phyloP scores from a whole-genome alignment of 148 eudicot species.

The Camellia sinensis region DNA sequence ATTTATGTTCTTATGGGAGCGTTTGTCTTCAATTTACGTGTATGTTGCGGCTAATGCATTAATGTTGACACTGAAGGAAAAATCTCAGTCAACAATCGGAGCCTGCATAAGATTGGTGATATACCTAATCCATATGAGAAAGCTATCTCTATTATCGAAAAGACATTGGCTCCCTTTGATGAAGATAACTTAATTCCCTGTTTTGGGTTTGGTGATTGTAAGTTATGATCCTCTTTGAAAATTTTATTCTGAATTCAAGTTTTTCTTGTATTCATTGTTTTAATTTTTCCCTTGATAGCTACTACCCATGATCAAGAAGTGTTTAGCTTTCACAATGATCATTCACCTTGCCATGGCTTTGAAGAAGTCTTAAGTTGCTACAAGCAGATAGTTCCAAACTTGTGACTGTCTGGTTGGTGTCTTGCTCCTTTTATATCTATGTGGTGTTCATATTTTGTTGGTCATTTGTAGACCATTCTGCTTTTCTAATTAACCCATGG shows the following conservation, averaged over 20 bases:
- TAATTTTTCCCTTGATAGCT: conserved; percentile 15
- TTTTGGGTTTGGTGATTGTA: conserved; percentile 53
- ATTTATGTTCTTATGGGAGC: neutral
- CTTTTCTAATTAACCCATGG: neutral
- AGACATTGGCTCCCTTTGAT: conserved; percentile 45
- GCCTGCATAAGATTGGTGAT: conserved; percentile 40
- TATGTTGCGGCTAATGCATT: conserved; percentile 15
- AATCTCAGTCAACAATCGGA: conserved; percentile 41
- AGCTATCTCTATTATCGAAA: conserved; percentile 42
- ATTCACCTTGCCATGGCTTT: conserved; percentile 43
- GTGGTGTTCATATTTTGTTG: neutral
- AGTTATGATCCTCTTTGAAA: conserved; percentile 7
- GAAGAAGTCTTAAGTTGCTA: conserved; percentile 49
- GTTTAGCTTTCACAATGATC: conserved; percentile 46
- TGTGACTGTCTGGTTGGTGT: conserved; percentile 36
- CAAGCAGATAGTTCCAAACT: conserved; percentile 28
- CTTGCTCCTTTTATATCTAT: conserved; percentile 8
- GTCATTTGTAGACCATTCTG: neutral
- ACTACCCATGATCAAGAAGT: conserved; percentile 47
- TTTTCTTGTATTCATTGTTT: neutral
- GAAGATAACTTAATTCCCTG: conserved; percentile 50
- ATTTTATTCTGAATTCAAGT: neutral
- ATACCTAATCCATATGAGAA: conserved; percentile 43
- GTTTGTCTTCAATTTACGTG: neutral
- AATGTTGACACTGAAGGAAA: conserved; percentile 29